These are phyloP conservation scores for Psilocybe cyanescens DNA, from an alignment of 768 basidiomycete genomes.

Conservation along the genomic window DNA sequence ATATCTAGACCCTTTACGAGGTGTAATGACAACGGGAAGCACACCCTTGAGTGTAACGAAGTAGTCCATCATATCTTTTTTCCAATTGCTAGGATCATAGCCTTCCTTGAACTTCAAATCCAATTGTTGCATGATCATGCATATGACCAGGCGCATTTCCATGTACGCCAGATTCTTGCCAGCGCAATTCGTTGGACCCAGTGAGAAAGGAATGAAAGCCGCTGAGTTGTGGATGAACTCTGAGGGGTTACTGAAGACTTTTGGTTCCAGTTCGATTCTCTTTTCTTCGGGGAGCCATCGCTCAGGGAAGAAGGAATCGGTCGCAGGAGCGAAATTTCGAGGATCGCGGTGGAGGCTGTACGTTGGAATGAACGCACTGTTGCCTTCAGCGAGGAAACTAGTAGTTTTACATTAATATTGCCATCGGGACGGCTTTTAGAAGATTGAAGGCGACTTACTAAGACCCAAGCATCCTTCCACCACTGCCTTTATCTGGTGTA, in stretches of 20 bases:
- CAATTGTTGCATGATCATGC: slow-evolving; percentile 30
- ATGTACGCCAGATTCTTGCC: slow-evolving; percentile 43
- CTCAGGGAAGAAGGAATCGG: slow-evolving; percentile 41
- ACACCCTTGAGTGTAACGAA: slow-evolving; percentile 34
- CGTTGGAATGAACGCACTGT: slow-evolving; percentile 37
- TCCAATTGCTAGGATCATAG: slow-evolving; percentile 29
- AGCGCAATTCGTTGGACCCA: slow-evolving; percentile 55
- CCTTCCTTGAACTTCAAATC: slow-evolving; percentile 28
- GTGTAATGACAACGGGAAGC: slow-evolving; percentile 35
- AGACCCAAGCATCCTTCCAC: slow-evolving; percentile 31
- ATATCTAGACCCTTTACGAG: slow-evolving; percentile 22
- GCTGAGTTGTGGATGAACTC: slow-evolving; percentile 25
- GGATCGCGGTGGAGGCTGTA: slow-evolving; percentile 39
- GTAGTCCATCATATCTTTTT: slow-evolving; percentile 32
- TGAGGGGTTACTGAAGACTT: slow-evolving; percentile 32
- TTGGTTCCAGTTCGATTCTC: slow-evolving; percentile 34
- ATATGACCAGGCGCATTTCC: slow-evolving; percentile 38
- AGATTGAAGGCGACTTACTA: slow-evolving; percentile 21
- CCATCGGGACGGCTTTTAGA: neutral
- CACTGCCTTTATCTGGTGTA: slow-evolving; percentile 32
- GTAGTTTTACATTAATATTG: too few relatives aligned
- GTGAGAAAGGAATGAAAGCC: slow-evolving; percentile 41
- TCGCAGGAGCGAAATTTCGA: slow-evolving; percentile 38
- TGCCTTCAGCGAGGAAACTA: slow-evolving; percentile 42
- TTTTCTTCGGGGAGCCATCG: slow-evolving; percentile 35